These are phyloP conservation scores for Drechmeria coniospora DNA, from an alignment of 2,329 filamentous ascomycete genomes.

Conservation along the genomic window DNA sequence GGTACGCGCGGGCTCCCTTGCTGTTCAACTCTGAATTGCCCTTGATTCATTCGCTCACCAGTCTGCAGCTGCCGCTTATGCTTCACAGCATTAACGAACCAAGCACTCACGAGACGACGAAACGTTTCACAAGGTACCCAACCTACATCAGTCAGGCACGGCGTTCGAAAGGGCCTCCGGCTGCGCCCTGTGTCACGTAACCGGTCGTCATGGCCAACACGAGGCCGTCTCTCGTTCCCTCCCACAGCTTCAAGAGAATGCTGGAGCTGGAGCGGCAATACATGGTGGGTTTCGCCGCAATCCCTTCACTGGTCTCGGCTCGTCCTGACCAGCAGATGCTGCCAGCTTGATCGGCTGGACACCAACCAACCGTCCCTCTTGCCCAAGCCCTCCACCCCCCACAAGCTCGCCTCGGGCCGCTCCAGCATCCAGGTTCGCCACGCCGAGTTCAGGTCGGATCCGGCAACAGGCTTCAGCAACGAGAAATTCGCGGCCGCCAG, in stretches of 20 bases:
- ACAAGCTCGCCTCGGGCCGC: constrained; percentile 2
- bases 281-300: constrained; percentile 31
- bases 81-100: too few species aligned
- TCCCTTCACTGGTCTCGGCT: background rate
- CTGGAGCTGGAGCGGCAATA: constrained; percentile 41
- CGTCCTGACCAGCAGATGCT: constrained; percentile 1
- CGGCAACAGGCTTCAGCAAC: too few species aligned
- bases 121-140: too few species aligned
- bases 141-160: too few species aligned
- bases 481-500: too few species aligned
- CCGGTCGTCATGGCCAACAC: constrained; percentile 2
- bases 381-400: background rate
- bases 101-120: too few species aligned
- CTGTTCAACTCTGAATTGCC: too few species aligned
- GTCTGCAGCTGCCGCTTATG: too few species aligned
- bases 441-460: too few species aligned
- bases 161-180: too few species aligned
- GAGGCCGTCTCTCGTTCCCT: constrained; percentile 11
- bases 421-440: constrained; percentile 6
- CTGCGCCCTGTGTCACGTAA: background rate
- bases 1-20: too few species aligned
- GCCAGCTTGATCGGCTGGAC: constrained; percentile 9
- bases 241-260: constrained; percentile 41
- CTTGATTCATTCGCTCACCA: too few species aligned
- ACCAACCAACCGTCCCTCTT: constrained; percentile 2